A percentile compares a stretch with the other conserved stretches of the same genome.
phyloP scores from a whole-genome alignment of 2,329 filamentous ascomycete genomes.

The Hypoxylon sp. region DNA sequence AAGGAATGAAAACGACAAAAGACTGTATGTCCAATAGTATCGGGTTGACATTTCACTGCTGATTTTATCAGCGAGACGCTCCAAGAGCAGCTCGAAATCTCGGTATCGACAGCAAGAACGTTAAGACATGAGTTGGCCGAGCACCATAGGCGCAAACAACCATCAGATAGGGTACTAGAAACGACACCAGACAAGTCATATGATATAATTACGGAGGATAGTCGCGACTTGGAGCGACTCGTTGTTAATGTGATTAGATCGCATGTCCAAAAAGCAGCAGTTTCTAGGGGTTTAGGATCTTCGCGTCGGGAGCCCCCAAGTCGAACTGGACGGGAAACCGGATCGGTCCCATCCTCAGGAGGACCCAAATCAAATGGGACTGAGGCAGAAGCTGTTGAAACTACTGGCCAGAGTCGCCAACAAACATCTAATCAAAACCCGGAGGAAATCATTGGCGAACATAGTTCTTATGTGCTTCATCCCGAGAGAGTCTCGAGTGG shows the following conservation, averaged over 20 bases:
- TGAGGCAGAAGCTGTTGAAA: neutral
- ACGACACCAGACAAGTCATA: slow-evolving; percentile 7
- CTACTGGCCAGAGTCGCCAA: neutral
- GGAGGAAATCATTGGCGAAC: slow-evolving; percentile 7
- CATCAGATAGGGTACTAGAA: slow-evolving; percentile 3
- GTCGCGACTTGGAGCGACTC: slow-evolving; percentile 36
- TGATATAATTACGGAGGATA: slow-evolving; percentile 26
- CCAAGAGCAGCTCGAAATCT: slow-evolving; percentile 30
- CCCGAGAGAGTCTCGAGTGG: slow-evolving; percentile 6
- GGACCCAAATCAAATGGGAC: neutral
- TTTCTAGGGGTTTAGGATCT: slow-evolving; percentile 11
- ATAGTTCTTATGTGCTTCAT: neutral
- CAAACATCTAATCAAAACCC: neutral
- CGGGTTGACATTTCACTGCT: slow-evolving; percentile 10
- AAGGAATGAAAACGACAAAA: slow-evolving; percentile 30
- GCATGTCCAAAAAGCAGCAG: slow-evolving; percentile 1
- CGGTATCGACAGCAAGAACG: slow-evolving; percentile 23
- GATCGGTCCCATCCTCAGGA: neutral
- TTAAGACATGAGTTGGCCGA: slow-evolving; percentile 37
- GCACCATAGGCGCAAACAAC: slow-evolving; percentile 31
- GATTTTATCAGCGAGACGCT: slow-evolving; percentile 37
- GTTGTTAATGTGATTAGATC: slow-evolving; percentile 29
- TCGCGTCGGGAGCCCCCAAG: slow-evolving; percentile 12
- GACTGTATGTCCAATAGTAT: slow-evolving; percentile 27
- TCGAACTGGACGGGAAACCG: neutral